Evolutionary conservation across 2,329 filamentous ascomycete genomes (phyloP), one percentile per base, ranked within the genome.

Genomic region (Amesomyces nigricolor): DNA sequence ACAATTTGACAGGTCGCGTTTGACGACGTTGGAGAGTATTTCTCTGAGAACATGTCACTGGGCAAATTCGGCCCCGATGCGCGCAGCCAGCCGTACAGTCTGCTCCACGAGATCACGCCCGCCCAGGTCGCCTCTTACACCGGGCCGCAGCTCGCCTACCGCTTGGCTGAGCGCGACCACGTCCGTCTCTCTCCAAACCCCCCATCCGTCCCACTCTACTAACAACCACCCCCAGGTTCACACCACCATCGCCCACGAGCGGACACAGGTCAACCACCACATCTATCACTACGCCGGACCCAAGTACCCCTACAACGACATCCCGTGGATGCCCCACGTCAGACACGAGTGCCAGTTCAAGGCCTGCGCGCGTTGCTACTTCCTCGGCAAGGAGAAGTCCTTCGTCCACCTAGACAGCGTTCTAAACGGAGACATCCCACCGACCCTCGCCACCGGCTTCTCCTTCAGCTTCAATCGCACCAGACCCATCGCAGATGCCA

Each of bases 321-420:
- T 19, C 17, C 61, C 62, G 1, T 66, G 64, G 64, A 47, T 64
- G 49, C 62, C 67, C 3, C 30, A n/a, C 49, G 57, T 61, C 39
- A 63, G 63, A 0, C 61, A 71, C 0, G 76, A 81, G 63, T 84
- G 81, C 57, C 71, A 73, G 43, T 76, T 73, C 67, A 79, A 71
- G 57, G 71, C 75, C 42, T 85, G 81, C 58, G 72, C 74, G 3
- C 57, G 55, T 6, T 84, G 81, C 59, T 75, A 78, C 3, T 73
- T 73, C 4, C 67, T 65, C 0, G 72, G 68, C 26, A 65, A 68
- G 19, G 71, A 75, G 13, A 75, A 80, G 29, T 64, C 74, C 1
- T 79, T 69, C 56, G 66, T 83, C 19, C 78, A 76, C 60, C 67
- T 84, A 16, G 66, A 79, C 58, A 76, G 72, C 4, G 68, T 83